Evolutionary conservation across 345 rosid species (phyloP).

Genomic region (Hypericum perforatum): DNA sequence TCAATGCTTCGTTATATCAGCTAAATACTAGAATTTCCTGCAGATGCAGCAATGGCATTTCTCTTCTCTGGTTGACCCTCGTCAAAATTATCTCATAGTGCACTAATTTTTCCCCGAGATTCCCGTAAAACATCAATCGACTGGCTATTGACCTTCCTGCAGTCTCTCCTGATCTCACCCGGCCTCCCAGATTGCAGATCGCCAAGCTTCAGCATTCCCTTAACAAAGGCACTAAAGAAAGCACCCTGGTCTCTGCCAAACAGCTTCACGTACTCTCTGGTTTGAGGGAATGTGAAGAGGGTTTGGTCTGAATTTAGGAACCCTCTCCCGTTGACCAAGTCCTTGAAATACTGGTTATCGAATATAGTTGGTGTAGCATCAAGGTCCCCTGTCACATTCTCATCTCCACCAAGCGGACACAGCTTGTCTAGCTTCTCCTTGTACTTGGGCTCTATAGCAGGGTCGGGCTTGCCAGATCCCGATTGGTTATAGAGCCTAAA

Average conservation of each 20-base stretch:
- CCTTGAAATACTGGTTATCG: conserved; percentile 78
- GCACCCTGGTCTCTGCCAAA: conserved; percentile 41
- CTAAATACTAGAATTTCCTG: no score
- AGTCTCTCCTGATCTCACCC: conserved; percentile 64
- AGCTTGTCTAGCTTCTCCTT: conserved; percentile 46
- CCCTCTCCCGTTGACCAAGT: conserved; percentile 72
- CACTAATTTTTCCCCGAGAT: no score
- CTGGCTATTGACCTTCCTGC: conserved; percentile 44
- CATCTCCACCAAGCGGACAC: conserved; percentile 64
- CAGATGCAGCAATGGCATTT: no score
- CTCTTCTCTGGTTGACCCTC: no score
- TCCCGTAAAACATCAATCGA: no score
- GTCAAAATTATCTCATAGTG: no score
- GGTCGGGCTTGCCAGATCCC: conserved; percentile 61
- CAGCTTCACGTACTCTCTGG: conserved; percentile 40
- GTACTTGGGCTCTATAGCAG: conserved; percentile 44
- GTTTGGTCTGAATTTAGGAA: conserved; percentile 90
- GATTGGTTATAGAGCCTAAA: conserved; percentile 90
- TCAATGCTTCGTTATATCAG: no score
- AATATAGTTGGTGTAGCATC: conserved; percentile 61
- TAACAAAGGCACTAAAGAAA: conserved; percentile 55
- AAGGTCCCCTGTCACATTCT: conserved; percentile 53
- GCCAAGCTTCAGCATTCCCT: conserved; percentile 86
- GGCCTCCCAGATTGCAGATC: conserved; percentile 60
- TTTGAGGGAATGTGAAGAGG: conserved; percentile 40